Conservation (phyloP, 192 early-diverging fungal genomes). For the Linnemannia hyalina region DNA sequence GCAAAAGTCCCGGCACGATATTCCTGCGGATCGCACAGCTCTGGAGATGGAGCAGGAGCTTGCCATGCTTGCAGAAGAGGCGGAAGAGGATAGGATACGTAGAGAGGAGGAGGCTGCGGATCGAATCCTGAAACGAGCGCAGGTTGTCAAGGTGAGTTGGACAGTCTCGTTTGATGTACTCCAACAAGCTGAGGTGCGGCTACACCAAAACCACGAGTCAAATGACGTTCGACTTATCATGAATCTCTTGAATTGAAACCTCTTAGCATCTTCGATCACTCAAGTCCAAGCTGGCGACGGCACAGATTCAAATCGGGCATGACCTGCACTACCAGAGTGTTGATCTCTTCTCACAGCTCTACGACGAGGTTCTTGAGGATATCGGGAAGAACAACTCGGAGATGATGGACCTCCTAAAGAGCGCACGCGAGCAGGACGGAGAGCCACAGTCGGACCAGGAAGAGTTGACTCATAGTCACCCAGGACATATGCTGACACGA, state of each 20-base stretch:
- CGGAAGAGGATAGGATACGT: conserved; percentile 43
- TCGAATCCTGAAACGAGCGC: conserved; percentile 40
- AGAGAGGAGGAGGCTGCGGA: conserved; percentile 46
- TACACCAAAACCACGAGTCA: background rate
- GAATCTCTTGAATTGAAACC: background rate
- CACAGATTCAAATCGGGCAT: conserved; percentile 50
- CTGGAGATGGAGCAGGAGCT: conserved; percentile 50
- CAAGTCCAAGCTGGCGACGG: conserved; percentile 38
- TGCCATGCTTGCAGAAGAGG: conserved; percentile 48
- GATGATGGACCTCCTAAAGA: conserved; percentile 38
- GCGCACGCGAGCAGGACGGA: conserved; percentile 5
- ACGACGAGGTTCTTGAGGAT: conserved; percentile 48
- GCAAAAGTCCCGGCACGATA: background rate
- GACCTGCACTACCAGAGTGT: conserved; percentile 40
- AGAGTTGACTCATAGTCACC: background rate
- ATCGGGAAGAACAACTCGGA: conserved; percentile 52
- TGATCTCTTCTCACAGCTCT: conserved; percentile 50
- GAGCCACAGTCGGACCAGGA: conserved; percentile 7
- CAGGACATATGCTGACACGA: conserved; percentile 45
- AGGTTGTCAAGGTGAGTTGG: conserved; percentile 39
- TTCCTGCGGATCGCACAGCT: background rate
- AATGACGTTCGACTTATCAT: background rate
- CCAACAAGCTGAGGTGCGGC: background rate
- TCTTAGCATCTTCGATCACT: conserved; percentile 44
- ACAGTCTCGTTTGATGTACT: background rate